Percentiles rank a stretch among this genome's conserved stretches.
phyloP scores from a whole-genome alignment of 352 stramenopile species.

The Phytophthora crassamura region DNA sequence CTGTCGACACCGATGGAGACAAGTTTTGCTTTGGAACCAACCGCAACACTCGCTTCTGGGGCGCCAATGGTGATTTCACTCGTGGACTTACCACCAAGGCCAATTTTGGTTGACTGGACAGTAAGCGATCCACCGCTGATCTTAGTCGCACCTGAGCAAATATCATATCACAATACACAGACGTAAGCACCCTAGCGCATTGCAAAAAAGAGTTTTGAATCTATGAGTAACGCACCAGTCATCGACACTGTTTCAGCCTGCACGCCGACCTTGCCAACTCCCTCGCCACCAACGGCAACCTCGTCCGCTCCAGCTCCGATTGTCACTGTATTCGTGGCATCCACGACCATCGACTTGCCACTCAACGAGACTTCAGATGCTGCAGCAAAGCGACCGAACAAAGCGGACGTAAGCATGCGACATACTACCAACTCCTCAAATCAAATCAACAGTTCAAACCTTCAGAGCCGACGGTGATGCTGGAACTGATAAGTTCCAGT shows the following conservation, averaged over 20 bases:
- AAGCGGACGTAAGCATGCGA: slow-evolving; percentile 6
- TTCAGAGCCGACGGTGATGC: slow-evolving; percentile 42
- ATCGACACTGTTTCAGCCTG: slow-evolving; percentile 24
- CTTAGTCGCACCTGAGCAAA: slow-evolving; percentile 27
- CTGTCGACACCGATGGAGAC: slow-evolving; percentile 43
- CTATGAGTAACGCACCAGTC: slow-evolving; percentile 25
- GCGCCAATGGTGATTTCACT: slow-evolving; percentile 43
- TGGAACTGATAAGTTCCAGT: slow-evolving; percentile 40
- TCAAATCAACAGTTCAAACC: slow-evolving; percentile 22
- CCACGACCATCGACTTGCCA: slow-evolving; percentile 29
- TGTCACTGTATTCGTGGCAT: slow-evolving; percentile 30
- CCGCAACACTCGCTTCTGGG: slow-evolving; percentile 26
- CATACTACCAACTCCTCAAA: slow-evolving; percentile 4
- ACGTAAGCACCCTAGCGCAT: not conserved
- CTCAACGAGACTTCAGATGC: slow-evolving; percentile 35
- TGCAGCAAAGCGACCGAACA: slow-evolving; percentile 15
- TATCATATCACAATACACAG: not conserved
- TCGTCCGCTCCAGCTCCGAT: slow-evolving; percentile 29
- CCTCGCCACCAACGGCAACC: slow-evolving; percentile 32
- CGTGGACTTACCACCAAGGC: slow-evolving; percentile 44
- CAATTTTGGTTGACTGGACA: slow-evolving; percentile 36
- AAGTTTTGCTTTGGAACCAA: slow-evolving; percentile 34
- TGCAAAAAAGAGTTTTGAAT: not conserved
- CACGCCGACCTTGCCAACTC: slow-evolving; percentile 29
- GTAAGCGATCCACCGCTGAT: slow-evolving; percentile 32